A percentile compares a stretch with the other conserved stretches of the same genome.
phyloP scores from a whole-genome alignment of 2,329 filamentous ascomycete genomes.

The Truncatella angustata region DNA sequence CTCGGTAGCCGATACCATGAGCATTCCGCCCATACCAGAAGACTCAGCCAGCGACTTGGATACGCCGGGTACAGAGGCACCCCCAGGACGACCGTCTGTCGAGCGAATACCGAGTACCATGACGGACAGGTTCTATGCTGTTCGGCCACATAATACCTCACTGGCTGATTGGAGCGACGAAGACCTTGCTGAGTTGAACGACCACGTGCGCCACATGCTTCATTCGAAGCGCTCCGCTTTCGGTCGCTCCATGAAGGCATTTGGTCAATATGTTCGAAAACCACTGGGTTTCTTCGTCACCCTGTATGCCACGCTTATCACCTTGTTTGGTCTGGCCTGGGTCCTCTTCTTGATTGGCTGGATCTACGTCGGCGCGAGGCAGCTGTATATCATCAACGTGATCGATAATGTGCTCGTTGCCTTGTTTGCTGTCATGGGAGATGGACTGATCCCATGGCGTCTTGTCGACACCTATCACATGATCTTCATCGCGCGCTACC shows the following conservation, averaged over 20 bases:
- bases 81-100: conserved; percentile 20
- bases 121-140: conserved; percentile 72
- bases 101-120: conserved; percentile 54
- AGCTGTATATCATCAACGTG: conserved; percentile 67
- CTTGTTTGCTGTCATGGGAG: conserved; percentile 68
- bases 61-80: conserved; percentile 21
- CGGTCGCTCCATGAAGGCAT: conserved; percentile 76
- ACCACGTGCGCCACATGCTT: conserved; percentile 83
- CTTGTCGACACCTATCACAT: conserved; percentile 85
- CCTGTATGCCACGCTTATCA: conserved; percentile 79
- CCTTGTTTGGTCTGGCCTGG: conserved; percentile 82
- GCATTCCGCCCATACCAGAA: too few species aligned
- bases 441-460: conserved; percentile 72
- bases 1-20: too few species aligned
- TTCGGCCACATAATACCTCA: conserved; percentile 70
- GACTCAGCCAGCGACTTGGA: conserved; percentile 14
- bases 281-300: conserved; percentile 83
- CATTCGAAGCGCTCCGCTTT: conserved; percentile 78
- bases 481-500: conserved; percentile 76
- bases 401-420: conserved; percentile 72
- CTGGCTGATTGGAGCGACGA: conserved; percentile 73
- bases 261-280: conserved; percentile 73
- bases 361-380: conserved; percentile 76
- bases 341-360: conserved; percentile 89
- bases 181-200: conserved; percentile 57